These are phyloP conservation scores for Grosmannia huntii DNA, from an alignment of 2,329 filamentous ascomycete genomes.

Conservation along the genomic window DNA sequence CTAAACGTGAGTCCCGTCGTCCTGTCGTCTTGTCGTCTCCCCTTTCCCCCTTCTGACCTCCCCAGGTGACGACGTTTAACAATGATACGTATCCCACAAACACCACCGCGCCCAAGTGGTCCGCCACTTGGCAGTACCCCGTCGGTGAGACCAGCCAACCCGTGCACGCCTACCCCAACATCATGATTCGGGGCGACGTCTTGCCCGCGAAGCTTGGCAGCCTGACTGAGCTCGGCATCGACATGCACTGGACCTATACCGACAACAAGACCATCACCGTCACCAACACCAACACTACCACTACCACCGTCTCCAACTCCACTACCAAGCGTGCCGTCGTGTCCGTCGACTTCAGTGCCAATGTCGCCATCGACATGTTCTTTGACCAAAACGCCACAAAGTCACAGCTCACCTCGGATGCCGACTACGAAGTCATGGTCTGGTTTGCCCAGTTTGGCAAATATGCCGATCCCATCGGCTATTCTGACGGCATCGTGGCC, in stretches of 20 bases:
- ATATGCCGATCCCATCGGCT: slow-evolving; percentile 22
- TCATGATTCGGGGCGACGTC: slow-evolving; percentile 28
- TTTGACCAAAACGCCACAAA: slow-evolving; percentile 29
- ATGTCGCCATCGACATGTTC: slow-evolving; percentile 47
- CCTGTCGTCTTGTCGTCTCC: not conserved
- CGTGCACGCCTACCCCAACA: slow-evolving; percentile 43
- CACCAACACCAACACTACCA: not conserved
- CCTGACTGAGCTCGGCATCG: slow-evolving; percentile 27
- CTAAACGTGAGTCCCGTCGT: slow-evolving; percentile 34
- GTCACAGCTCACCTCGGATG: not conserved
- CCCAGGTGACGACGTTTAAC: slow-evolving; percentile 32
- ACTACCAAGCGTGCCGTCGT: not conserved
- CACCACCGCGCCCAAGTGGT: slow-evolving; percentile 33
- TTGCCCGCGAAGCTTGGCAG: slow-evolving; percentile 28
- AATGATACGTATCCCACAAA: slow-evolving; percentile 36
- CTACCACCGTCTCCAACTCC: not conserved
- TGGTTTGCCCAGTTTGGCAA: slow-evolving; percentile 5
- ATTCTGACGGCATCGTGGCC: slow-evolving; percentile 18
- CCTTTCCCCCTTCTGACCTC: not conserved
- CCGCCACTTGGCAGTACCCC: slow-evolving; percentile 39
- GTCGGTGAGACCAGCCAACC: slow-evolving; percentile 25
- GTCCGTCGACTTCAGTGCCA: slow-evolving; percentile 28
- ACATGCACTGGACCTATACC: slow-evolving; percentile 34
- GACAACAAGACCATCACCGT: not conserved
- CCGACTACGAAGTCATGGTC: slow-evolving; percentile 6